A percentile compares a stretch with the other conserved stretches of the same genome.
phyloP scores from a whole-genome alignment of 495 filamentous ascomycete species.

The Annulohypoxylon nitens region DNA sequence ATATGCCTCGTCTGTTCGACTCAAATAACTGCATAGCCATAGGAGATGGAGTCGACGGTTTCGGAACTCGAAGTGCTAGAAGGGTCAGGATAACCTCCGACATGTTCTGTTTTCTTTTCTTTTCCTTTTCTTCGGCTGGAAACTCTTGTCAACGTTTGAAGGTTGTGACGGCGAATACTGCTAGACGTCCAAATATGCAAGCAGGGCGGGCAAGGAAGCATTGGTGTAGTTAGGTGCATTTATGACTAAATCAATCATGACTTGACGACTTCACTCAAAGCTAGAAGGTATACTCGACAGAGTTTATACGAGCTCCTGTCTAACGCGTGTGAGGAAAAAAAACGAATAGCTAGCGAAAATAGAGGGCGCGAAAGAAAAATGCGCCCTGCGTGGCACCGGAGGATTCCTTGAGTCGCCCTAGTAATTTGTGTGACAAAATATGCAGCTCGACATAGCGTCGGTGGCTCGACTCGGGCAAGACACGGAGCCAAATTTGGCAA shows the following conservation, averaged over 20 bases:
- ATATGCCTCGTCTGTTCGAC: constrained; percentile 45
- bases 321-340: constrained; percentile 8
- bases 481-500: neutral
- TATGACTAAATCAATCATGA: constrained; percentile 54
- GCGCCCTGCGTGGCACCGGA: constrained; percentile 30
- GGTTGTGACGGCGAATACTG: constrained; percentile 37
- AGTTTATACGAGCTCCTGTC: constrained; percentile 24
- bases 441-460: constrained; percentile 26
- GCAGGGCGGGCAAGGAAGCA: constrained; percentile 43
- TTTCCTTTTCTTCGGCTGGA: constrained; percentile 38
- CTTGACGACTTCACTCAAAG: constrained; percentile 47
- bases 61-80: constrained; percentile 46
- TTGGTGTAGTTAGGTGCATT: constrained; percentile 53
- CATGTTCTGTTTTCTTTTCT: constrained; percentile 31
- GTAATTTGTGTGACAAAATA: constrained; percentile 23
- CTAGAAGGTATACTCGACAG: constrained; percentile 12
- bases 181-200: constrained; percentile 45
- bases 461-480: constrained; percentile 36
- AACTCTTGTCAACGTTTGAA: constrained; percentile 36
- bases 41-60: constrained; percentile 46
- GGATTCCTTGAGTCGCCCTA: constrained; percentile 31
- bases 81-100: constrained; percentile 39
- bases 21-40: constrained; percentile 44
- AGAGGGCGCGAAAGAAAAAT: constrained; percentile 36
- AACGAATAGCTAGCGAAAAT: constrained; percentile 27